These are phyloP conservation scores for Wallemia mellicola DNA, from an alignment of 1,284 basidiomycete species.

Conservation along the genomic window DNA sequence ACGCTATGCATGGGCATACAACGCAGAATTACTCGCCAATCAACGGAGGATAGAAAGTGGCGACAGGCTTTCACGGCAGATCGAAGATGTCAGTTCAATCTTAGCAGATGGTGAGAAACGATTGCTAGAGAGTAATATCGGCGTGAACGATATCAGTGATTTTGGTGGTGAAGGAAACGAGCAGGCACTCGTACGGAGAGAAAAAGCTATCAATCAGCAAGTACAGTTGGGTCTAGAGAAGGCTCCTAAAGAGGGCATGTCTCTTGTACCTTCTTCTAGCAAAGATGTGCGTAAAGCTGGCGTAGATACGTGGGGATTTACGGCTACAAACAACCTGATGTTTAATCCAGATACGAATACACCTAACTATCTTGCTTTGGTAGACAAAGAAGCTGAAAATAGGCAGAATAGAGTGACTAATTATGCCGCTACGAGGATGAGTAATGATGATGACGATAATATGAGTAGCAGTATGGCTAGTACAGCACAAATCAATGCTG, in stretches of 20 bases:
- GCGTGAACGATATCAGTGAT: neutral
- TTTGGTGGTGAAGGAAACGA: neutral
- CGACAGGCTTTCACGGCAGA: neutral
- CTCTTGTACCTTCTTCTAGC: neutral
- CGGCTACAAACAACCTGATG: neutral
- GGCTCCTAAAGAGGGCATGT: neutral
- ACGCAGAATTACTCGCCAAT: slow-evolving; percentile 50
- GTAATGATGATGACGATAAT: neutral
- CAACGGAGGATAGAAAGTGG: neutral
- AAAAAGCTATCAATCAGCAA: neutral
- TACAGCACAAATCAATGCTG: neutral
- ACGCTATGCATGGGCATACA: slow-evolving; percentile 64
- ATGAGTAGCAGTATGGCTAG: neutral
- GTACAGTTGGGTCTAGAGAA: neutral
- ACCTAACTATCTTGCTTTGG: neutral
- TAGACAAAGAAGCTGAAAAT: neutral
- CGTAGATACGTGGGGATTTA: neutral
- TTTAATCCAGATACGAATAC: neutral
- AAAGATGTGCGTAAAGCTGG: neutral
- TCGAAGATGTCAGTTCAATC: neutral
- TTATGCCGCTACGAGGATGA: neutral
- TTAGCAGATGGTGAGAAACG: neutral
- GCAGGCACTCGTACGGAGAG: neutral
- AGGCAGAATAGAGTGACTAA: neutral
- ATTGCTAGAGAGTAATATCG: neutral